Percentiles rank a stretch among this genome's conserved stretches.
Evolutionary conservation across 805 yeast genomes (phyloP).

Genomic region (Crinitomyces ghanaensis): DNA sequence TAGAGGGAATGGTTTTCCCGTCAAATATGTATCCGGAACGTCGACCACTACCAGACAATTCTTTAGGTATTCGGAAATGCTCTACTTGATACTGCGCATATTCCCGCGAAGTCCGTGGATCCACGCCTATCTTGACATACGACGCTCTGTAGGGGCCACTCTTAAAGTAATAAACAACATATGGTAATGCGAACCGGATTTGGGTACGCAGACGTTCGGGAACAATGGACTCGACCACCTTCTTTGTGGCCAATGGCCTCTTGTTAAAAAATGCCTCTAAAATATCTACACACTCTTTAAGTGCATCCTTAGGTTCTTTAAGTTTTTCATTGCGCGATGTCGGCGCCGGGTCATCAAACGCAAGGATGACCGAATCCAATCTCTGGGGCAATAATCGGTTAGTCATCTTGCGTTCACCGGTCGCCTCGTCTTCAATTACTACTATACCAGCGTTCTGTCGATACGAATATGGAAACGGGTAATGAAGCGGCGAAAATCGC

Average conservation of each 20-base stretch:
- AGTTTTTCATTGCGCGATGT: slow-evolving; percentile 29
- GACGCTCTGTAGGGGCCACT: slow-evolving; percentile 95
- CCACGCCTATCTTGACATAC: slow-evolving; percentile 64
- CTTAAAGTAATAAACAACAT: slow-evolving; percentile 66
- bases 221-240: slow-evolving; percentile 35
- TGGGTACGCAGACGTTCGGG: slow-evolving; percentile 28
- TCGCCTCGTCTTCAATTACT: slow-evolving; percentile 46
- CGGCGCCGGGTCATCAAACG: slow-evolving; percentile 27
- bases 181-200: slow-evolving; percentile 70
- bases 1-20: slow-evolving; percentile 56
- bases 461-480: slow-evolving; percentile 70
- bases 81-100: slow-evolving; percentile 73
- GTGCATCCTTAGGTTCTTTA: slow-evolving; percentile 31
- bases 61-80: slow-evolving; percentile 41
- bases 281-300: slow-evolving; percentile 26
- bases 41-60: slow-evolving; percentile 3
- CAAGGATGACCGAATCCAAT: slow-evolving; percentile 24
- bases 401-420: slow-evolving; percentile 25
- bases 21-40: slow-evolving; percentile 49
- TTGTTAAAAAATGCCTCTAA: slow-evolving; percentile 41
- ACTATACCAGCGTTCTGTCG: slow-evolving; percentile 55
- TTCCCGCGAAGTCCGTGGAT: slow-evolving; percentile 48
- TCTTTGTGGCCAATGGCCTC: slow-evolving; percentile 80
- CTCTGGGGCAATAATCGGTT: slow-evolving; percentile 21
- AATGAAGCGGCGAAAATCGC: slow-evolving; percentile 58